Percentiles rank a stretch among this genome's conserved stretches.
Conservation (phyloP, 2,329 filamentous ascomycete genomes). For the Acrocalymma vagum region DNA sequence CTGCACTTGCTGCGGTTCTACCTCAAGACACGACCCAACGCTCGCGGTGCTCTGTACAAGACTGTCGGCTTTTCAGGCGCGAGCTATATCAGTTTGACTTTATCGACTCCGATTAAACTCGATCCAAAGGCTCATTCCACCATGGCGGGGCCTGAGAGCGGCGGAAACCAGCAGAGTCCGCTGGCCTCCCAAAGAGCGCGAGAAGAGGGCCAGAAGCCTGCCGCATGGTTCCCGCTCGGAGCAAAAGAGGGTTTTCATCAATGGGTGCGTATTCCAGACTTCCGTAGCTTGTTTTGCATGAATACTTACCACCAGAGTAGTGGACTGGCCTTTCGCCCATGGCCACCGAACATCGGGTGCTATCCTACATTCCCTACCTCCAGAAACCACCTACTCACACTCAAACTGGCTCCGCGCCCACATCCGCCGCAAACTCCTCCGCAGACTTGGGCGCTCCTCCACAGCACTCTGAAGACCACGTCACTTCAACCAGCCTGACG, state of each 20-base stretch:
- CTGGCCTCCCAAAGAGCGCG: conserved; percentile 58
- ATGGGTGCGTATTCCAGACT: conserved; percentile 72
- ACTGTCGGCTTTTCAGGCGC: conserved; percentile 42
- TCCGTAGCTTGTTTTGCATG: background rate
- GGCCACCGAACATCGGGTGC: conserved; percentile 85
- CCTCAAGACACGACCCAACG: conserved; percentile 27
- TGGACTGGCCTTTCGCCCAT: conserved; percentile 87
- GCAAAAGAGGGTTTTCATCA: conserved; percentile 92
- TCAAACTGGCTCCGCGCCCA: conserved; percentile 66
- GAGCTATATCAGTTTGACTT: conserved; percentile 36
- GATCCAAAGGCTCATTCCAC: conserved; percentile 32
- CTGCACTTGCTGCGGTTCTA: conserved; percentile 45
- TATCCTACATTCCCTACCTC: conserved; percentile 85
- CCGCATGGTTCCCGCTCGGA: conserved; percentile 78
- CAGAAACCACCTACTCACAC: conserved; percentile 74
- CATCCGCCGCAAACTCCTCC: conserved; percentile 51
- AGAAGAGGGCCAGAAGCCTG: conserved; percentile 43
- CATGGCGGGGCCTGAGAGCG: conserved; percentile 36
- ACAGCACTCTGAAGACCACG: conserved; percentile 48
- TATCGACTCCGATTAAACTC: conserved; percentile 38
- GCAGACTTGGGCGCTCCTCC: conserved; percentile 49
- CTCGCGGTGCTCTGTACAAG: conserved; percentile 30
- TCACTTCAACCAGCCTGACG: conserved; percentile 57
- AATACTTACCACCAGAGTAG: conserved; percentile 55
- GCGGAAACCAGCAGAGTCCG: conserved; percentile 54